Conservation (phyloP, 2,329 filamentous ascomycete species). For the Tolypocladium amazonense region DNA sequence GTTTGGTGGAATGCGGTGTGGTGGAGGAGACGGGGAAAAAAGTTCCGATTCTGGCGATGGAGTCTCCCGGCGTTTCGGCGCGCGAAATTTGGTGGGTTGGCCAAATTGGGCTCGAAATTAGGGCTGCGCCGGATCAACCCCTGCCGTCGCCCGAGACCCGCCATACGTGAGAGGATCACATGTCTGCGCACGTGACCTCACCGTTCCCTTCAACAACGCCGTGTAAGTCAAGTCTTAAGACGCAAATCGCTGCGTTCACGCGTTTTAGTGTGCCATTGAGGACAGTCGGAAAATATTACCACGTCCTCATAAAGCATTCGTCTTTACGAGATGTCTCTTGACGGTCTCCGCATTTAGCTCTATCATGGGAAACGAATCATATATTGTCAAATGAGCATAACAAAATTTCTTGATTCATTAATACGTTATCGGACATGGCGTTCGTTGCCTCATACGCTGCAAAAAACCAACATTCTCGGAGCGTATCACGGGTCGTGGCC, state of each 20-base stretch:
- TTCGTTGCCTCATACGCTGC: neutral
- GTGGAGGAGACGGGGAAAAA: constrained; percentile 5
- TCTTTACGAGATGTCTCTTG: neutral
- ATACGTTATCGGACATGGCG: neutral
- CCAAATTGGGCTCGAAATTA: constrained; percentile 18
- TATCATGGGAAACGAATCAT: neutral
- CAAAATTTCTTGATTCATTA: neutral
- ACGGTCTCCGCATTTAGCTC: neutral
- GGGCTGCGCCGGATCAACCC: constrained; percentile 18
- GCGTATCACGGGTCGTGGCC: neutral
- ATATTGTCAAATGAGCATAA: neutral
- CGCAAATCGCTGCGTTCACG: neutral
- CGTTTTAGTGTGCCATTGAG: too few relatives aligned
- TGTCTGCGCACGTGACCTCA: neutral
- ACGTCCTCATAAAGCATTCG: too few relatives aligned
- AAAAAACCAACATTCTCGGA: neutral
- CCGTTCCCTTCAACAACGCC: neutral
- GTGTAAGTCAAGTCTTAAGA: neutral
- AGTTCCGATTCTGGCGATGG: neutral
- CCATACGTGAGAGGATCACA: neutral
- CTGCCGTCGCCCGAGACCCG: neutral
- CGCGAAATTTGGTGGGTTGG: constrained; percentile 15
- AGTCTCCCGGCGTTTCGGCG: constrained; percentile 3
- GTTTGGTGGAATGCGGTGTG: constrained; percentile 8
- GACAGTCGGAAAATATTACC: too few relatives aligned